Conservation (phyloP, 177 flowering plant genomes). For the Vitis hybrid region DNA sequence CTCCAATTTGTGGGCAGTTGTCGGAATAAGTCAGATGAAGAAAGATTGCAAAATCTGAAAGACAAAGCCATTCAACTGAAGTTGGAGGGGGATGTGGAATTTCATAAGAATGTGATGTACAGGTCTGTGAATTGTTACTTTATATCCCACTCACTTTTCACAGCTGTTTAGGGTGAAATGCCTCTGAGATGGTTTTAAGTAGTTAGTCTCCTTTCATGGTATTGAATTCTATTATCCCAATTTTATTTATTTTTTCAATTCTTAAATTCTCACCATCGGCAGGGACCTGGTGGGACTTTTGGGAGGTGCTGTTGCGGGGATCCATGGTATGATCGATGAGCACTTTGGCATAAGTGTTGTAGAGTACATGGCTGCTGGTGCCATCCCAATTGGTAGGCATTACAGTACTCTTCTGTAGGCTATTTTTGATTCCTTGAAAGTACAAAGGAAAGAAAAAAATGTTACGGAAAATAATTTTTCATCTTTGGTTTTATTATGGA, state of each 20-base stretch:
- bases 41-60: slow-evolving; percentile 72
- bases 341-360: slow-evolving; percentile 94
- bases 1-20: slow-evolving; percentile 97
- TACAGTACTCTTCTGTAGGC: no score
- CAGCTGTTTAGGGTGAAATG: background rate
- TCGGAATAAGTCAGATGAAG: slow-evolving; percentile 77
- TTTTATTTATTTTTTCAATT: background rate
- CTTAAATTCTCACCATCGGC: slow-evolving; percentile 17
- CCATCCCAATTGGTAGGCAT: slow-evolving; percentile 87
- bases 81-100: slow-evolving; percentile 72
- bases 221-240: background rate
- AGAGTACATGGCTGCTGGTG: slow-evolving; percentile 98
- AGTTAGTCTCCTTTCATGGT: no score
- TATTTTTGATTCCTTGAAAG: no score
- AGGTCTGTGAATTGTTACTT: slow-evolving; percentile 39
- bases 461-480: no score
- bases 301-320: slow-evolving; percentile 80
- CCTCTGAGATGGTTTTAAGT: no score
- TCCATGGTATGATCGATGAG: slow-evolving; percentile 93
- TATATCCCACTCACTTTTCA: background rate
- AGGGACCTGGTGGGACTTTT: slow-evolving; percentile 88
- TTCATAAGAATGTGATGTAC: slow-evolving; percentile 76
- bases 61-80: slow-evolving; percentile 59
- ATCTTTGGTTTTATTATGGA: no score
- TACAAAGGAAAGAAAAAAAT: no score